phyloP scores from a whole-genome alignment of 73 alveolate genomes.

The Paramecium sonneborni region DNA sequence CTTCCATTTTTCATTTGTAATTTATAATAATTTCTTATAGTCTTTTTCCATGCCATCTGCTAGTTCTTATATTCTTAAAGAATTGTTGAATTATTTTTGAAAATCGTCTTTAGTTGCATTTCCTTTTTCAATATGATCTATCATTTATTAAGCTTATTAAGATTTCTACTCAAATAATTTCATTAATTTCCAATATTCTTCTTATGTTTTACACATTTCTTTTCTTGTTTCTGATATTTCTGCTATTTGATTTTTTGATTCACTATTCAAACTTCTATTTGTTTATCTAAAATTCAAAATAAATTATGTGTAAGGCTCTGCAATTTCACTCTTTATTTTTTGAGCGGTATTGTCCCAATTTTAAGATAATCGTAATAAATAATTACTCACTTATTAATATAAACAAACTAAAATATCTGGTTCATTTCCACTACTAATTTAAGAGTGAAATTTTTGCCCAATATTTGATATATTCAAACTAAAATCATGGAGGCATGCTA shows the following conservation, averaged over 20 bases:
- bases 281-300: conserved; percentile 28
- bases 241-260: neutral
- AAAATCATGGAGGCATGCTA: neutral
- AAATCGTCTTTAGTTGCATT: conserved; percentile 33
- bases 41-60: conserved; percentile 47
- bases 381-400: conserved; percentile 32
- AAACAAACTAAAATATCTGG: conserved; percentile 23
- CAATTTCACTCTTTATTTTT: neutral
- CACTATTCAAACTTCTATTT: conserved; percentile 23
- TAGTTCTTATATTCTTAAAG: neutral
- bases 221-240: neutral
- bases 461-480: neutral
- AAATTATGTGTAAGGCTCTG: conserved; percentile 31
- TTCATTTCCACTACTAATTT: conserved; percentile 9
- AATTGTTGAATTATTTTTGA: conserved; percentile 1
- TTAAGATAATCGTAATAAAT: neutral
- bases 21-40: neutral
- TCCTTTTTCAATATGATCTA: conserved; percentile 53
- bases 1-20: conserved; percentile 35
- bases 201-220: conserved; percentile 15
- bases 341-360: conserved; percentile 26
- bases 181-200: conserved; percentile 57
- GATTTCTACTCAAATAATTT: neutral
- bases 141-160: neutral
- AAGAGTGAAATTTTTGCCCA: conserved; percentile 23